Evolutionary conservation across 192 early-diverging fungal genomes (phyloP), one percentile per base, ranked within the genome.

Genomic region (Geranomyces variabilis): DNA sequence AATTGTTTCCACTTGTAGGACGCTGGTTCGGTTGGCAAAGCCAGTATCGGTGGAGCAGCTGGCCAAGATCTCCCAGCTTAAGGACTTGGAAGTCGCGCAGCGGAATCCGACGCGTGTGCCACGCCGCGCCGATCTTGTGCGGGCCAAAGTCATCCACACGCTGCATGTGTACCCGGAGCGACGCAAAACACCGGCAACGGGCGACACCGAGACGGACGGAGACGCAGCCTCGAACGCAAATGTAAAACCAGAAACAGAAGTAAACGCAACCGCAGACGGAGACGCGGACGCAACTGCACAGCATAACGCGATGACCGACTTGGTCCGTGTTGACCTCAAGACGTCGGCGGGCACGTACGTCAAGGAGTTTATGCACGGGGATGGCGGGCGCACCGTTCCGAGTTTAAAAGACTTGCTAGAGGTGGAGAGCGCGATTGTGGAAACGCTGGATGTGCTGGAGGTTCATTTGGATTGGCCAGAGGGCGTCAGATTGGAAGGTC

Each of bases 331-430:
- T 0, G 80, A 88, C 53, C 68, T 98, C 69, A 83, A 86, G 51
- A 96, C 96, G 0, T 88, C 89, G 69, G 94, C 96, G 14, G 96
- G 96, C 14, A 92, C 94, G 0, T 94, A 92, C 69, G 83, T 98
- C 65, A 98, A 98, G 69, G 96, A 98, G 81, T 98, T 96, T 89
- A 86, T 96, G 1, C 94, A 96, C 68, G 92, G 94, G n/a, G 96
- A 98, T 81, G 71, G 89, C 19, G 94, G 94, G 4, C 85, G 94
- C 26, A 96, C 94, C 0, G 73, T 71, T 28, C 96, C 96, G 15
- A 90, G 86, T 26, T 63, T 91, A 29, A 77, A 77, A n/a, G 69
- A 69, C 29, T 66, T 98, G 67, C 75, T 87, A 9, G 84, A 84
- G 1, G 81, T 92, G 41, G 64, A 84, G 29, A 86, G 81, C 29